Evolutionary conservation across 768 basidiomycete species (phyloP), one percentile per base, ranked within the genome.

Genomic region (Cantharellus anzutake): DNA sequence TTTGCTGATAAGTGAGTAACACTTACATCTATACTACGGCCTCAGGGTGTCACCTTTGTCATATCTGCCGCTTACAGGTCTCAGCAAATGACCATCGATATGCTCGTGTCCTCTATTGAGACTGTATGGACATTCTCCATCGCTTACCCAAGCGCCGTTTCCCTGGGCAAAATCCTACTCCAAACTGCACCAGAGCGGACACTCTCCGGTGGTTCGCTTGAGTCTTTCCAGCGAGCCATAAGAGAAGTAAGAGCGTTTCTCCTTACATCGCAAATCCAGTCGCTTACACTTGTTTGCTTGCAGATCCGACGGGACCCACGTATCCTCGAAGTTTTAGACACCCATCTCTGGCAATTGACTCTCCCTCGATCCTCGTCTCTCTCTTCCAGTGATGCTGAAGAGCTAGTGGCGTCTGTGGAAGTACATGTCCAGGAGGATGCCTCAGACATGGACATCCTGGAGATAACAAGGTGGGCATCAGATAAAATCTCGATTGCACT

Each of bases 301-400:
- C 63, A 89, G 85, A 77, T 93, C 62, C 87, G 92, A 67, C 76
- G 83, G 2, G 88, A 94, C 63, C 86, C 88, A 0, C 78, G 85
- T 62, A 84, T 96, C 35, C 67, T 86, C 0, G 86, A 89, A 66
- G 77, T 94, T 5, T 83, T 85, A 1, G 81, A 86, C 5, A 89
- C 88, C 0, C 87, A 90, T 63, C 81, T 93, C 59, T 93, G 88
- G 88, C 88, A 92, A 66, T 78, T 93, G 50, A 76, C 80, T 0
- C 80, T 82, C 0, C 52, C 52, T 7, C 52, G 52, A 7, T 48
- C 48, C 56, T 11, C 52, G 56, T 44, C 58, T 56, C 29, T 35
- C 58, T 14, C 50, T 37, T 29, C 61, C 63, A 35, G 60, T 56
- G 62, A 62, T 52, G 53, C 53, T 55, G 39, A 61, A 48, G n/a